Evolutionary conservation across 305 asterid genomes (phyloP).

Genomic region (Withania somnifera): DNA sequence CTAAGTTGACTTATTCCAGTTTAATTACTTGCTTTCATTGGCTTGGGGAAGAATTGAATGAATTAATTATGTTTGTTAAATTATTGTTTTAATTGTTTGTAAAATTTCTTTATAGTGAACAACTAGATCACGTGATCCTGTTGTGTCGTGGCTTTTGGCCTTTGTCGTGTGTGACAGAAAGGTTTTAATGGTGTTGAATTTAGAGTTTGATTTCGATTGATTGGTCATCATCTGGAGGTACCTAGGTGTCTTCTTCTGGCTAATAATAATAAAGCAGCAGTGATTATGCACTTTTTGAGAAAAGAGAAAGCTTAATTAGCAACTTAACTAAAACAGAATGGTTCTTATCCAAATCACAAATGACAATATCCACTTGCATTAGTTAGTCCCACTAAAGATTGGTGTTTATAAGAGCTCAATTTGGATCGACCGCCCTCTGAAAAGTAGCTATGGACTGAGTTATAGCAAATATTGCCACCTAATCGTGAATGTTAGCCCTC

Average conservation of each 20-base stretch:
- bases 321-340: neutral
- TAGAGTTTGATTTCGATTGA: neutral
- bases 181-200: neutral
- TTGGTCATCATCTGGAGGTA: neutral
- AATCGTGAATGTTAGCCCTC: no score
- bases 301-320: neutral
- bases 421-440: no score
- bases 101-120: neutral
- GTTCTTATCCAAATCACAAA: neutral
- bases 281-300: neutral
- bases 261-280: neutral
- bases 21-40: neutral
- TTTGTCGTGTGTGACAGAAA: constrained; percentile 1
- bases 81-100: neutral
- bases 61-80: neutral
- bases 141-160: neutral
- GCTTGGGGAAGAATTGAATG: neutral
- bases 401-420: no score
- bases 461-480: no score
- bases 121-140: neutral
- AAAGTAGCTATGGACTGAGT: no score
- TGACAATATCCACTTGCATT: neutral
- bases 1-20: neutral
- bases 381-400: no score
- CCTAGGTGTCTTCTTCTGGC: neutral